Evolutionary conservation across 768 basidiomycete genomes (phyloP).

Genomic region (Agrocybe pediades): DNA sequence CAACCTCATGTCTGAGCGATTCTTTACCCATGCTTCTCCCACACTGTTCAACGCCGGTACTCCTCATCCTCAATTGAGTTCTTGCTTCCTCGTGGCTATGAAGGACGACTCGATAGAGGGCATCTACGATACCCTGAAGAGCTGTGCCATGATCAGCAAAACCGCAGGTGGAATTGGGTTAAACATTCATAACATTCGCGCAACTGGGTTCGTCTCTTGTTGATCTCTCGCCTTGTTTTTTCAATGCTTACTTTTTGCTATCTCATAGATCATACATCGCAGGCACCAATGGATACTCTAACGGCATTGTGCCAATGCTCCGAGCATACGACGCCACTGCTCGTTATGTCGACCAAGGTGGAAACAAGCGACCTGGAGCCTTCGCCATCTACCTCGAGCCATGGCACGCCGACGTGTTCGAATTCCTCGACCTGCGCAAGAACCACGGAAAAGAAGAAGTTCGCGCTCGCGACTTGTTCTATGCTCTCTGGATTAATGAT

Average conservation of each 20-base stretch:
- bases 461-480: constrained; percentile 96
- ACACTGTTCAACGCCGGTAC: constrained; percentile 99
- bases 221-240: not conserved
- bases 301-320: constrained; percentile 99
- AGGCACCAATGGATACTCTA: constrained; percentile 98
- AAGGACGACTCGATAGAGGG: constrained; percentile 99
- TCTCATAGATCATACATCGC: constrained; percentile 88
- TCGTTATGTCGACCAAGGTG: constrained; percentile 98
- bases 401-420: constrained; percentile 97
- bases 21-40: constrained; percentile 98
- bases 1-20: constrained; percentile 96
- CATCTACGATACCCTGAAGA: constrained; percentile 98
- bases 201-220: constrained; percentile 69
- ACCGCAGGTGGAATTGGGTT: constrained; percentile 98
- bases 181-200: constrained; percentile 94
- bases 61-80: constrained; percentile 91
- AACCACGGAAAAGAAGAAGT: constrained; percentile 99
- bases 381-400: constrained; percentile 99
- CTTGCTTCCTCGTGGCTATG: constrained; percentile 98
- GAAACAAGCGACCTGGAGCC: constrained; percentile 98
- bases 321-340: constrained; percentile 98
- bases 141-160: constrained; percentile 99
- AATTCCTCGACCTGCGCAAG: constrained; percentile 96
- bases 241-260: constrained; percentile 2
- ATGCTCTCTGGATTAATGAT: constrained; percentile 97